Percentiles rank a stretch among this genome's conserved stretches.
Conservation (phyloP, 2,329 filamentous ascomycete genomes). For the Cercospora beticola region DNA sequence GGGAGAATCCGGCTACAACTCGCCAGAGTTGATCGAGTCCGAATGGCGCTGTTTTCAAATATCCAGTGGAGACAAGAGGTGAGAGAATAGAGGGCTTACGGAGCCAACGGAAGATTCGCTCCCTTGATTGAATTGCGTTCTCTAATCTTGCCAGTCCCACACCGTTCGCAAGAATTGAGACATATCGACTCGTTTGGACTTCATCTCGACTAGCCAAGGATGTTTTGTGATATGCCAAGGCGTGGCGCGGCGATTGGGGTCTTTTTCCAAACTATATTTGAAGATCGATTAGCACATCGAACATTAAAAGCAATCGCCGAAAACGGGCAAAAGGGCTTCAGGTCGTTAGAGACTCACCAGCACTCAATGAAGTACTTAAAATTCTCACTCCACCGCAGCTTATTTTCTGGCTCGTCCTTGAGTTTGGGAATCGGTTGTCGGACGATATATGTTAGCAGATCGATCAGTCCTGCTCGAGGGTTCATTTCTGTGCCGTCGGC, state of each 20-base stretch:
- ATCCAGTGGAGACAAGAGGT: no score
- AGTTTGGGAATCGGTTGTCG: conserved; percentile 91
- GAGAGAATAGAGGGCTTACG: no score
- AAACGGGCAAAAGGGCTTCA: no score
- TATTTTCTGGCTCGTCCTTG: conserved; percentile 77
- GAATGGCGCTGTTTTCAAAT: no score
- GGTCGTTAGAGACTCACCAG: no score
- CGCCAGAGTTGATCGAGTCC: no score
- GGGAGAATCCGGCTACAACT: no score
- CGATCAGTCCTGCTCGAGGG: conserved; percentile 86
- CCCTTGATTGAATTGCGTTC: no score
- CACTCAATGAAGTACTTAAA: conserved; percentile 99
- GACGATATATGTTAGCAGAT: conserved; percentile 95
- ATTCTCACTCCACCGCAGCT: conserved; percentile 91
- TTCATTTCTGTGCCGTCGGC: conserved; percentile 96
- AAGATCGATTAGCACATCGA: not conserved
- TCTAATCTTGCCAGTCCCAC: conserved; percentile 80
- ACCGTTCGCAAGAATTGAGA: conserved; percentile 88
- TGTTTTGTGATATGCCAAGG: conserved; percentile 99
- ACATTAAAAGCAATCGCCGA: no score
- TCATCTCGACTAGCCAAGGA: conserved; percentile 98
- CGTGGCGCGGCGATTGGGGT: conserved; percentile 78
- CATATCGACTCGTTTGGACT: conserved; percentile 95
- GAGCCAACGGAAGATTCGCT: no score
- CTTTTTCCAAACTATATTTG: conserved; percentile 78